These are phyloP conservation scores for Stagonosporopsis vannaccii DNA, from an alignment of 2,329 filamentous ascomycete species.

Conservation along the genomic window DNA sequence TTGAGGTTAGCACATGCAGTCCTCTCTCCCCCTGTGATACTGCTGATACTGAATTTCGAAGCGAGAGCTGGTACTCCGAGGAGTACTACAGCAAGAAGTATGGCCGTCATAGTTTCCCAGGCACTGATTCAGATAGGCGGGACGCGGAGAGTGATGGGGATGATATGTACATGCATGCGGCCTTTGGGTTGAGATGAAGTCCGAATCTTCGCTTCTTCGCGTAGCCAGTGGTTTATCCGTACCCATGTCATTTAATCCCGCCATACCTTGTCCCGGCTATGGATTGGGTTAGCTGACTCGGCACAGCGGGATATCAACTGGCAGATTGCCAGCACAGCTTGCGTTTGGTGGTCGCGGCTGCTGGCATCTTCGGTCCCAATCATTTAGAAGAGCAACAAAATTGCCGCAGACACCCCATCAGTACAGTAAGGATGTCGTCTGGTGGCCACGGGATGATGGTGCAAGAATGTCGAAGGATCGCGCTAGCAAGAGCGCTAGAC, in stretches of 20 bases:
- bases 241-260: constrained; percentile 7
- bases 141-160: too few species aligned
- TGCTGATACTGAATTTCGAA: neutral
- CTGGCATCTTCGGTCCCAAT: neutral
- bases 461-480: too few species aligned
- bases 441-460: too few species aligned
- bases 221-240: neutral
- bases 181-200: neutral
- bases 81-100: neutral
- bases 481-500: neutral
- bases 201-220: neutral
- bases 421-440: too few species aligned
- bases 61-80: neutral
- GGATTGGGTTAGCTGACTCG: neutral
- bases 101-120: neutral
- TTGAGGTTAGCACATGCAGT: constrained; percentile 8
- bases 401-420: too few species aligned
- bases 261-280: neutral
- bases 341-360: neutral
- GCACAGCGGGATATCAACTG: neutral
- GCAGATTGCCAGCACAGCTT: neutral
- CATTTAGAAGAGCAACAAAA: too few species aligned
- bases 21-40: constrained; percentile 2
- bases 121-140: neutral
- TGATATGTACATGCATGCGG: neutral